These are phyloP conservation scores for Pythium monospermum DNA, from an alignment of 352 stramenopile species.

Conservation along the genomic window DNA sequence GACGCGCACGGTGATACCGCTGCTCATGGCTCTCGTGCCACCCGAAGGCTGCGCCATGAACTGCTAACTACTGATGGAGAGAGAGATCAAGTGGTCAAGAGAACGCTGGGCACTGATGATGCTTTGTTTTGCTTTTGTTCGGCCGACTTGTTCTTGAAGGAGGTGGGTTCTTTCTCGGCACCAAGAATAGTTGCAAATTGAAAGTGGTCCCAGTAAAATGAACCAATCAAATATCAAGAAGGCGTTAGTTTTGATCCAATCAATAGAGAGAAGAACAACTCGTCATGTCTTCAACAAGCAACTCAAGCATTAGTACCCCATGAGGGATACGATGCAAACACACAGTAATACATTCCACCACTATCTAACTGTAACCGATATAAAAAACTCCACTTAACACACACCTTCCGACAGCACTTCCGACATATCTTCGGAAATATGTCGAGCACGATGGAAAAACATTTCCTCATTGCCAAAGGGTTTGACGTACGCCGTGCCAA, in stretches of 20 bases:
- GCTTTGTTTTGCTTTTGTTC: no score
- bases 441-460: conserved; percentile 54
- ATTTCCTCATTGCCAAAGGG: conserved; percentile 59
- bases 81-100: no score
- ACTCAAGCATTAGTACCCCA: no score
- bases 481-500: conserved; percentile 59
- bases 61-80: no score
- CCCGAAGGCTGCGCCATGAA: conserved; percentile 10
- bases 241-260: conserved; percentile 1
- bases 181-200: conserved; percentile 16
- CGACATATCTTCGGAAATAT: conserved; percentile 70
- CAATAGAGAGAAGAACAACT: not conserved
- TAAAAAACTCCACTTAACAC: conserved; percentile 36
- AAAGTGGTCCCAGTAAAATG: not conserved
- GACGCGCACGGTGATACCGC: conserved; percentile 26
- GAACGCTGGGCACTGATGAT: no score
- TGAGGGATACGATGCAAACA: no score
- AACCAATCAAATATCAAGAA: not conserved
- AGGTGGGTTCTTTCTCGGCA: conserved; percentile 24
- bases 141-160: conserved; percentile 26
- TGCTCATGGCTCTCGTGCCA: conserved; percentile 6
- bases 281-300: no score
- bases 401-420: conserved; percentile 76
- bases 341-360: no score
- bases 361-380: not conserved